Evolutionary conservation across 2,329 filamentous ascomycete genomes (phyloP).

Genomic region (Scytalidium sp.): DNA sequence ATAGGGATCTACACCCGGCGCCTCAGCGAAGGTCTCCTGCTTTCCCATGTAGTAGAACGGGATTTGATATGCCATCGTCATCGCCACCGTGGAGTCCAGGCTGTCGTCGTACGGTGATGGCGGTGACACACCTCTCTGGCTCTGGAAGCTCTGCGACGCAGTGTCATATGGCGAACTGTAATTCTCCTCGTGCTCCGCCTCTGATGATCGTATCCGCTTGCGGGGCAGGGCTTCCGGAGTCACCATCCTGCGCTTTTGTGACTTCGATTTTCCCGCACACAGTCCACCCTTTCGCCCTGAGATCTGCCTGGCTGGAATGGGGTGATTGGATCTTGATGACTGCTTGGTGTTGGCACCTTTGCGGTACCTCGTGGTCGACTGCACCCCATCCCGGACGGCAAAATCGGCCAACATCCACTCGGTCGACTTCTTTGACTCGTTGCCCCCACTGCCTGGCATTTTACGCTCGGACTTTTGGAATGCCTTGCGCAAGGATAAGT

Average conservation of each 20-base stretch:
- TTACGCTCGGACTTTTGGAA: constrained; percentile 49
- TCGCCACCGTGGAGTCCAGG: background rate
- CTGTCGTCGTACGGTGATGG: constrained; percentile 1
- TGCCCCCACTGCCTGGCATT: constrained; percentile 28
- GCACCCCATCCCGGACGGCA: constrained; percentile 68
- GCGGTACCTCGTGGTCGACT: constrained; percentile 81
- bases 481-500: constrained; percentile 35
- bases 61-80: background rate
- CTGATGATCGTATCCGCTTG: background rate
- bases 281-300: constrained; percentile 22
- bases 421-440: constrained; percentile 62
- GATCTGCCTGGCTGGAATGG: constrained; percentile 26
- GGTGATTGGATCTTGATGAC: constrained; percentile 30
- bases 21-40: background rate
- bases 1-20: background rate
- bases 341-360: constrained; percentile 44
- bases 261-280: constrained; percentile 17
- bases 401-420: constrained; percentile 76
- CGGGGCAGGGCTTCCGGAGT: background rate
- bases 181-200: background rate
- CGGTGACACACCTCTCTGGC: constrained; percentile 1
- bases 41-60: background rate
- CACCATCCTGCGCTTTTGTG: constrained; percentile 12
- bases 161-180: background rate
- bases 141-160: background rate